Percentiles rank a stretch among this genome's conserved stretches.
phyloP scores from a whole-genome alignment of 768 basidiomycete genomes.

The Crassisporium funariophilum region DNA sequence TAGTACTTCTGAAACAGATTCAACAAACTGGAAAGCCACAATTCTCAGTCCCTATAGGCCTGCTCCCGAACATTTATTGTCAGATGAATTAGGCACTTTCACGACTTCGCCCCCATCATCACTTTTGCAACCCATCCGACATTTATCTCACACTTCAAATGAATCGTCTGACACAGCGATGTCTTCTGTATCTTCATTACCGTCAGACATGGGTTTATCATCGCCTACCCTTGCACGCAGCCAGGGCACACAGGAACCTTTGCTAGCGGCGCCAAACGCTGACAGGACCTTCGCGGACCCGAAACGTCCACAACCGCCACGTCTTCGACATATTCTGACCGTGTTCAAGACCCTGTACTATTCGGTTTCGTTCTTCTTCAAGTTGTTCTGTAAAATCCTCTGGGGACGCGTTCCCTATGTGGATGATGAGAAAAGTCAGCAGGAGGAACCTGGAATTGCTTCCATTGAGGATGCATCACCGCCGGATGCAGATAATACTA shows the following conservation, averaged over 20 bases:
- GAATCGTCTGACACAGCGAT: background rate
- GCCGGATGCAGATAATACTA: too few species aligned
- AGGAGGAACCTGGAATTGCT: too few species aligned
- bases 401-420: too few species aligned
- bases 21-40: constrained; percentile 29
- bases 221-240: background rate
- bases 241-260: background rate
- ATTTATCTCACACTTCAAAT: constrained; percentile 6
- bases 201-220: constrained; percentile 4
- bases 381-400: background rate
- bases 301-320: background rate
- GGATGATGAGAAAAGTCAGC: too few species aligned
- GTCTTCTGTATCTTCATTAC: constrained; percentile 18
- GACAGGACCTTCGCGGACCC: background rate
- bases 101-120: constrained; percentile 44
- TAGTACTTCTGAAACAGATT: background rate
- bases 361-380: background rate
- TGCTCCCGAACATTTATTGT: constrained; percentile 11
- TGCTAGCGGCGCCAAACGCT: background rate
- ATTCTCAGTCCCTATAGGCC: constrained; percentile 33
- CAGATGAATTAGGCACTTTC: constrained; percentile 16
- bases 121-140: constrained; percentile 23
- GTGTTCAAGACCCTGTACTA: background rate
- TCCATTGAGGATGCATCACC: too few species aligned
- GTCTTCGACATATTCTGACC: background rate